Base-by-base conservation (phyloP, 768 basidiomycete genomes). In the Boletus tomentosulus region DNA sequence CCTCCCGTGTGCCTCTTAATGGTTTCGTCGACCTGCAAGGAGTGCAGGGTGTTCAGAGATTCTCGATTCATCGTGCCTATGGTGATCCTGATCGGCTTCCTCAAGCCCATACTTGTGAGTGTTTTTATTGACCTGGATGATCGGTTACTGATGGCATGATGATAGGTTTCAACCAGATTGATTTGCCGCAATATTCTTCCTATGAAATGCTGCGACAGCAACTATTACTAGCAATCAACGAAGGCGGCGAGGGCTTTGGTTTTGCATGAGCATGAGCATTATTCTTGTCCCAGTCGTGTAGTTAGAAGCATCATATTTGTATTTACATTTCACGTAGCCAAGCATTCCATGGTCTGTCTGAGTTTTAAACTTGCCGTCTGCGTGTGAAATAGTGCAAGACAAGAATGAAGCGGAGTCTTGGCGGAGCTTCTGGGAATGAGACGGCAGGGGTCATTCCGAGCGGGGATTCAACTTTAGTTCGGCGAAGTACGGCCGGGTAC, bases 1-100 rank as follows among this genome's bases (percentile, higher is more conserved):
- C 91, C 6, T 94, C 94, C 9, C 81, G 95, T 44, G 96, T 99
- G 1, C 96, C 96, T 9, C 81, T 98, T 37, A 89, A 86, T 48
- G 97, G 97, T 16, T 99, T 98, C 72, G 85, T 85, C 39, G 93
- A 98, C 54, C 77, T 99, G n/a, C 96, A 92, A 74, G 91, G 91
- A 30, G 91, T 94, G 3, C 91, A 94, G 69, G 95, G 95, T 42
- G 86, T 89, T 3, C 95, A 98, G 66, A 82, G 89, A 60, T 97
- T 98, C 74, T 96, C 95, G 15, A 95, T 98, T 51, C 95, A 98
- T 70, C 85, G 87, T 62, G 95, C 94, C 50, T 93, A 97, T 63
- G 89, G 89, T 15, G 87, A 89, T 55, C 76, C 86, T 3, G 86
- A 92, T 65, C 80, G 92, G 46, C 78, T 93, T 53, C 92, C 91